Evolutionary conservation across 129 eudicot species (phyloP).

Genomic region (Logfia minima): DNA sequence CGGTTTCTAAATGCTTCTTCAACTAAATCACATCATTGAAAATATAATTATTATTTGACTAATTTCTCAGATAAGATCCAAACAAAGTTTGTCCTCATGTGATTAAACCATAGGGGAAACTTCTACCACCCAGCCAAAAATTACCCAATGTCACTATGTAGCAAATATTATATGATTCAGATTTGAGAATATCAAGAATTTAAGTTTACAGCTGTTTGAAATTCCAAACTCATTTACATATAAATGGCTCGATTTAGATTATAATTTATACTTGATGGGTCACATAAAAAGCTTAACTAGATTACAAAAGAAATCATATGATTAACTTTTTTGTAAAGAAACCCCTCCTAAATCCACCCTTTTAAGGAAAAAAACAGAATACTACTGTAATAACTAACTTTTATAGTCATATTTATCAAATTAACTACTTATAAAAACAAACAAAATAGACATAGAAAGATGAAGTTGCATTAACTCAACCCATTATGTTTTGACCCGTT

Average conservation of each 20-base stretch:
- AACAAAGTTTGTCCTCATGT: conserved; percentile 3
- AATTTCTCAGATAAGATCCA: neutral
- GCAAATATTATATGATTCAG: too few species aligned
- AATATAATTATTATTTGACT: neutral
- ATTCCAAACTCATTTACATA: too few species aligned
- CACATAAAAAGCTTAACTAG: too few species aligned
- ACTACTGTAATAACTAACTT: too few species aligned
- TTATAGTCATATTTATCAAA: neutral
- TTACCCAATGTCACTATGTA: too few species aligned
- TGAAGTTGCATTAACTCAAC: neutral
- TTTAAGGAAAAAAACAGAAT: too few species aligned
- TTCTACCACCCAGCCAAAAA: neutral
- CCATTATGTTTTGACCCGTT: neutral
- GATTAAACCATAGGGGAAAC: conserved; percentile 13
- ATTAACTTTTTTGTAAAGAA: too few species aligned
- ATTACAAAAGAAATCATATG: too few species aligned
- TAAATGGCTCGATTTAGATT: too few species aligned
- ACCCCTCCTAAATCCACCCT: neutral
- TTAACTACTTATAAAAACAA: neutral
- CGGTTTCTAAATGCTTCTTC: conserved; percentile 38
- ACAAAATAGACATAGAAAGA: neutral
- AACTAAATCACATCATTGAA: neutral
- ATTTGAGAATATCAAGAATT: too few species aligned
- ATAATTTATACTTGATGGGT: too few species aligned
- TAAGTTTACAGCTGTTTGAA: too few species aligned